These are phyloP conservation scores for Kwoniella dejecticola DNA, from an alignment of 768 basidiomycete species.

Conservation along the genomic window DNA sequence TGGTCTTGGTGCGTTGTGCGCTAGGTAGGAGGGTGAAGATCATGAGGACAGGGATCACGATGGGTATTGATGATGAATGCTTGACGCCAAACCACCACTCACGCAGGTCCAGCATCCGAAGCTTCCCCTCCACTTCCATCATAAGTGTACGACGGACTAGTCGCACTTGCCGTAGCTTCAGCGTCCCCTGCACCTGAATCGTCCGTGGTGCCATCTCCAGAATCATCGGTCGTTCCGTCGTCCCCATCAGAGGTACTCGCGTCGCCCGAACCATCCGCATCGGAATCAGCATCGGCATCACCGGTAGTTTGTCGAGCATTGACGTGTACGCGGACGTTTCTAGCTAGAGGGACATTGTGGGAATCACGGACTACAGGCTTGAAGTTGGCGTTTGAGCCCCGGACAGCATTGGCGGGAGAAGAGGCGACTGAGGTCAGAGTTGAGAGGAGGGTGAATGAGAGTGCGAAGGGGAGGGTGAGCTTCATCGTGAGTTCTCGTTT, in stretches of 20 bases:
- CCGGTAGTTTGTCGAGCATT: conserved; percentile 3
- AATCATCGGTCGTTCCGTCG: no score
- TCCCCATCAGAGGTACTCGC: not conserved
- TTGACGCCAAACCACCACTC: no score
- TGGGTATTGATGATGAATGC: no score
- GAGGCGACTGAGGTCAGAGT: no score
- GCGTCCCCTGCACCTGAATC: not conserved
- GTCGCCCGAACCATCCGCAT: conserved; percentile 6
- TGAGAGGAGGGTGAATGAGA: conserved; percentile 13
- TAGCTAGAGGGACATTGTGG: not conserved
- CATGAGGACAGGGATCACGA: no score
- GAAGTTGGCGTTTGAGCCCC: no score
- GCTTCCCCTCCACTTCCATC: conserved; percentile 19
- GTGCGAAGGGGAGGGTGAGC: conserved; percentile 1
- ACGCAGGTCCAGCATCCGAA: conserved; percentile 14
- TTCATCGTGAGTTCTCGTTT: conserved; percentile 6
- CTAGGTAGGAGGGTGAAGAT: no score
- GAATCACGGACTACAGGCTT: not conserved
- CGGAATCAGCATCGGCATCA: not conserved
- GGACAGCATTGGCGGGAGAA: no score
- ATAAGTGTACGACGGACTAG: conserved; percentile 4
- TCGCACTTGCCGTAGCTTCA: no score
- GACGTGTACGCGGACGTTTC: not conserved
- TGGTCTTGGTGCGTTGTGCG: no score
- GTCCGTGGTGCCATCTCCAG: no score